These are phyloP conservation scores for Alternaria triticina DNA, from an alignment of 2,329 filamentous ascomycete genomes.

Conservation along the genomic window DNA sequence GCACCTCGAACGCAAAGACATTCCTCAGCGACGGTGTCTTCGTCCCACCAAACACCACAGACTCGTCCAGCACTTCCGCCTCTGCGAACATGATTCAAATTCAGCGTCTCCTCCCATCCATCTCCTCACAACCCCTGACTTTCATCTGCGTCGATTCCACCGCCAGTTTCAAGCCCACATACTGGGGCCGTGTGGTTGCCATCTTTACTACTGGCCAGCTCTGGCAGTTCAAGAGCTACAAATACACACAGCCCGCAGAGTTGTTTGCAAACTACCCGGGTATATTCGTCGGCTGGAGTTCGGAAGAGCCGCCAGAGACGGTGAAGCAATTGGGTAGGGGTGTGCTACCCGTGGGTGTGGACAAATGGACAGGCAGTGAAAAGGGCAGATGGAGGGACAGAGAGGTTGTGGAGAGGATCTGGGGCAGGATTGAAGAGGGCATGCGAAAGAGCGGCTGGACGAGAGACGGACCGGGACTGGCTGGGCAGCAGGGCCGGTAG, in stretches of 20 bases:
- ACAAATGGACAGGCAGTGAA: conserved; percentile 71
- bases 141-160: conserved; percentile 96
- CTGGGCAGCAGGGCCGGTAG: conserved; percentile 28
- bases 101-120: conserved; percentile 72
- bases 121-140: conserved; percentile 75
- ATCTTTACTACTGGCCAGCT: conserved; percentile 97
- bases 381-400: conserved; percentile 79
- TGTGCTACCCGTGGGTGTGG: conserved; percentile 79
- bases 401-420: conserved; percentile 91
- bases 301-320: conserved; percentile 77
- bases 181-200: conserved; percentile 93
- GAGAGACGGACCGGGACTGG: conserved; percentile 66
- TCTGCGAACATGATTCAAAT: conserved; percentile 79
- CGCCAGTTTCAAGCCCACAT: conserved; percentile 95
- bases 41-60: conserved; percentile 71
- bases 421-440: conserved; percentile 84
- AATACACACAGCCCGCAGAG: conserved; percentile 88
- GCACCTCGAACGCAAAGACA: conserved; percentile 93
- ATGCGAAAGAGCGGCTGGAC: conserved; percentile 89
- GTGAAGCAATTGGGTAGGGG: conserved; percentile 86
- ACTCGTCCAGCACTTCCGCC: conserved; percentile 63
- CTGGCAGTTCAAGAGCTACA: conserved; percentile 99
- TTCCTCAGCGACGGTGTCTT: conserved; percentile 90
- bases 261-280: conserved; percentile 89
- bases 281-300: conserved; percentile 89